Percentiles rank a stretch among this genome's conserved stretches.
phyloP scores from a whole-genome alignment of 2,329 filamentous ascomycete species.

The Elsinoe perseae region DNA sequence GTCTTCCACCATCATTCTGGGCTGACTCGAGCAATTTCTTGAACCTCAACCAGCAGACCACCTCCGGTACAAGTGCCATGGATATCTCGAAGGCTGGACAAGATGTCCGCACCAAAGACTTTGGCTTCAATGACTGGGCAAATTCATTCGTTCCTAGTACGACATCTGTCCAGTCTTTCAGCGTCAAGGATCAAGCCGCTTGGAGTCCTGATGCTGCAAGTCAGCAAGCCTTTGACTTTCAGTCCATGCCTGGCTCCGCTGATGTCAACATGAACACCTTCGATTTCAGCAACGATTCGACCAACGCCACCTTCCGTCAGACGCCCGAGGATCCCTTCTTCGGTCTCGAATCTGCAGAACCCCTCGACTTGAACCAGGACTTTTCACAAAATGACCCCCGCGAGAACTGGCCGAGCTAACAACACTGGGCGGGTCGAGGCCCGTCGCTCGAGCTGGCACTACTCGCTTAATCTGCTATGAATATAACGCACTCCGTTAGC shows the following conservation, averaged over 20 bases:
- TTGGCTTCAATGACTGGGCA: slow-evolving; percentile 16
- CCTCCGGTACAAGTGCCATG: slow-evolving; percentile 1
- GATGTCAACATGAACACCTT: slow-evolving; percentile 2
- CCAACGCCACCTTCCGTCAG: slow-evolving; percentile 14
- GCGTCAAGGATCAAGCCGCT: neutral
- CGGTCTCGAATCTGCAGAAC: slow-evolving; percentile 27
- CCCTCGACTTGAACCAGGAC: slow-evolving; percentile 26
- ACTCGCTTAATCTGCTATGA: neutral
- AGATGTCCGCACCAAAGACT: slow-evolving; percentile 1
- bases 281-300: slow-evolving; percentile 20
- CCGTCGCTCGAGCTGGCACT: slow-evolving; percentile 5
- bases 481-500: neutral
- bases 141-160: slow-evolving; percentile 6
- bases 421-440: slow-evolving; percentile 14
- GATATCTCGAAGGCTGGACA: neutral
- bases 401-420: slow-evolving; percentile 20
- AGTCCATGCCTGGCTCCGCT: neutral
- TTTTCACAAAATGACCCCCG: slow-evolving; percentile 24
- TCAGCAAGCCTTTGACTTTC: slow-evolving; percentile 2
- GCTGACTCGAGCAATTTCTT: slow-evolving; percentile 16
- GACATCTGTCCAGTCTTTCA: neutral
- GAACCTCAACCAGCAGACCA: slow-evolving; percentile 7
- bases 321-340: slow-evolving; percentile 21
- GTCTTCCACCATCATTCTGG: slow-evolving; percentile 18
- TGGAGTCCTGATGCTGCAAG: slow-evolving; percentile 1